Base-by-base conservation (phyloP, 768 basidiomycete genomes). In the Chalciporus sphaerocephalus region DNA sequence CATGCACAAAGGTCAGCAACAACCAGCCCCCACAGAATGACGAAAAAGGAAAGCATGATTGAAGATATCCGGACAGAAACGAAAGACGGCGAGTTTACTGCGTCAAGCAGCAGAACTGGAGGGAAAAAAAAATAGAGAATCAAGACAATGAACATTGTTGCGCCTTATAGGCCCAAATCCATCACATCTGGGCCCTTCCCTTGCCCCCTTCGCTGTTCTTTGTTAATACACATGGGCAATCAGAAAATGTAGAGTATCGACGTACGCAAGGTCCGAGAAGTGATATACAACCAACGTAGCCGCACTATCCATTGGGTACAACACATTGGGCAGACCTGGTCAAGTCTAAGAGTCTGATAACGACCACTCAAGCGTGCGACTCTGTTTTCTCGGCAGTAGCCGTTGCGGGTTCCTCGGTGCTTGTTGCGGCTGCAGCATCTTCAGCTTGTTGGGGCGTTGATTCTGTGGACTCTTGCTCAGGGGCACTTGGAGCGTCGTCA, bases 1-100 rank as follows among this genome's bases (percentile, higher is more conserved):
- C 53, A 49, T 5, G 34, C 11, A 5, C 40, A 23, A 35, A 56
- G 18, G 15, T 42, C 37, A 2, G 42, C 38, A 5, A 54, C 20
- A 16, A 55, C 43, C 22, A 54, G 21, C 24, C 54, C 27, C 13
- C 43, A 38, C 13, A 62, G 13, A 10, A 56, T 22, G 20, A 49
- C 38, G 48, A 54, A 36, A 35, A 41, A 9, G 40, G 38, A 2
- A 16, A 50, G 15, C 61, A 62, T 62, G 52, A 60, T 40, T 20
- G 52, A 38, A 2, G 23, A 42, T 10, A n/a, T n/a, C n/a, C n/a
- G n/a, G n/a, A n/a, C n/a, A 5, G 32, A 44, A 62, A 57, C 1
- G 58, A 61, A 37, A 1, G 60, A 42, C 25, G 35, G 40, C 22
- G 30, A 30, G 53, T 18, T 41, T 41, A 22, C 38, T n/a, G 45